phyloP scores from a whole-genome alignment of 2,329 filamentous ascomycete species.

The Septoria petroselini region DNA sequence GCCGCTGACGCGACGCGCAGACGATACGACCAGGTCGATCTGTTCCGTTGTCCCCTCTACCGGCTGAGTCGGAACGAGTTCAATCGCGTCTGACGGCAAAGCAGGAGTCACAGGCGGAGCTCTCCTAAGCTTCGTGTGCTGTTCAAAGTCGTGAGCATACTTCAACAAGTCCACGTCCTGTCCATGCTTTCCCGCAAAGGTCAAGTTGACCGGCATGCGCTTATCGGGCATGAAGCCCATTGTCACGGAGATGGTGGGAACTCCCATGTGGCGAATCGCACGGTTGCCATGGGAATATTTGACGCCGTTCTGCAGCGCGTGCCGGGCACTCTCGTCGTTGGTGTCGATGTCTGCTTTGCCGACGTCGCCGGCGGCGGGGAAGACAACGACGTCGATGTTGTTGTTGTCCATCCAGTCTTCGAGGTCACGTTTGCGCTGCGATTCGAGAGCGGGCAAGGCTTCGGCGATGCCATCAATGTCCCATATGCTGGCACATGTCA shows the following conservation, averaged over 20 bases:
- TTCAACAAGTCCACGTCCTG: slow-evolving; percentile 42
- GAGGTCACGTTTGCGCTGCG: slow-evolving; percentile 48
- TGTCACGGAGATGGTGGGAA: slow-evolving; percentile 54
- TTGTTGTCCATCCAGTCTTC: slow-evolving; percentile 51
- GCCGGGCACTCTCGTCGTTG: slow-evolving; percentile 34
- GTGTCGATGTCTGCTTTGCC: slow-evolving; percentile 49
- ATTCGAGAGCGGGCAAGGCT: slow-evolving; percentile 49
- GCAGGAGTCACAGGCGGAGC: slow-evolving; percentile 30
- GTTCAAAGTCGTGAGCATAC: slow-evolving; percentile 34
- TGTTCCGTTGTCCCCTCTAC: neutral
- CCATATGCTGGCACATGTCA: slow-evolving; percentile 36
- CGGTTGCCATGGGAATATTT: slow-evolving; percentile 55
- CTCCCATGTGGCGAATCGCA: slow-evolving; percentile 53
- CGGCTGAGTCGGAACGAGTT: neutral
- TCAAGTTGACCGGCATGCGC: slow-evolving; percentile 53
- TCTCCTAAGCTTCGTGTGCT: slow-evolving; percentile 23
- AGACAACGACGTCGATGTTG: slow-evolving; percentile 48
- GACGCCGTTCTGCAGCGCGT: slow-evolving; percentile 51
- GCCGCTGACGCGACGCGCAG: slow-evolving; percentile 5
- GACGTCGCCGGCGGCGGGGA: slow-evolving; percentile 53
- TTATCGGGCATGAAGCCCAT: slow-evolving; percentile 52
- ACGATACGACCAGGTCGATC: neutral
- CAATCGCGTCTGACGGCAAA: slow-evolving; percentile 25
- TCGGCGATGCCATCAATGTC: slow-evolving; percentile 44
- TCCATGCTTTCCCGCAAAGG: slow-evolving; percentile 52